Percentiles rank a stretch among this genome's conserved stretches.
Evolutionary conservation across 805 yeast genomes (phyloP).

Genomic region (Kazachstania kunashirensis): DNA sequence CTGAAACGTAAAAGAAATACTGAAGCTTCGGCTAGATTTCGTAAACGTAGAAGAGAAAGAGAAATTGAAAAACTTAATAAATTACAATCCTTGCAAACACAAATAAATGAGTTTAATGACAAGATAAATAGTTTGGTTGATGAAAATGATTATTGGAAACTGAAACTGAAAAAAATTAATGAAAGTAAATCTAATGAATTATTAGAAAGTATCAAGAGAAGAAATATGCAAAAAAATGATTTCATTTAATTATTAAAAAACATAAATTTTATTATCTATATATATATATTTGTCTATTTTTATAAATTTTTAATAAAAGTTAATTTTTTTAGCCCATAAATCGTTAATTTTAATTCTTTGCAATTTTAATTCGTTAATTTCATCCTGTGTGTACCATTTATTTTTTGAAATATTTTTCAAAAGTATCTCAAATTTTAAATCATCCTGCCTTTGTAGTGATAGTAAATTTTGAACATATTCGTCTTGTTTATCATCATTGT

Average conservation of each 20-base stretch:
- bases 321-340: constrained; percentile 28
- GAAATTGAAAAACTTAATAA: constrained; percentile 17
- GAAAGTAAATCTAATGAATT: constrained; percentile 22
- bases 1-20: constrained; percentile 74
- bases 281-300: neutral
- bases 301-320: constrained; percentile 12
- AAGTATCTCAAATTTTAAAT: constrained; percentile 9
- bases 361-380: constrained; percentile 15
- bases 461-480: neutral
- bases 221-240: constrained; percentile 1
- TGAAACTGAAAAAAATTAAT: constrained; percentile 18
- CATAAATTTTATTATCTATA: neutral
- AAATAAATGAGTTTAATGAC: constrained; percentile 16
- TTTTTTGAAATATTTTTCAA: constrained; percentile 19
- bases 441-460: constrained; percentile 19
- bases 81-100: constrained; percentile 13
- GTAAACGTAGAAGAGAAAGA: constrained; percentile 38
- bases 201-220: constrained; percentile 18
- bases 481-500: neutral
- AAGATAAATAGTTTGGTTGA: constrained; percentile 17
- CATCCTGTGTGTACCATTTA: constrained; percentile 25
- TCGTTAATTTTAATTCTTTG: constrained; percentile 21
- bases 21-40: constrained; percentile 88
- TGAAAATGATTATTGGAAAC: constrained; percentile 27
- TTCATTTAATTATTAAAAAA: neutral